Evolutionary conservation across 768 basidiomycete genomes (phyloP).

Genomic region (Pisolithus tinctorius): DNA sequence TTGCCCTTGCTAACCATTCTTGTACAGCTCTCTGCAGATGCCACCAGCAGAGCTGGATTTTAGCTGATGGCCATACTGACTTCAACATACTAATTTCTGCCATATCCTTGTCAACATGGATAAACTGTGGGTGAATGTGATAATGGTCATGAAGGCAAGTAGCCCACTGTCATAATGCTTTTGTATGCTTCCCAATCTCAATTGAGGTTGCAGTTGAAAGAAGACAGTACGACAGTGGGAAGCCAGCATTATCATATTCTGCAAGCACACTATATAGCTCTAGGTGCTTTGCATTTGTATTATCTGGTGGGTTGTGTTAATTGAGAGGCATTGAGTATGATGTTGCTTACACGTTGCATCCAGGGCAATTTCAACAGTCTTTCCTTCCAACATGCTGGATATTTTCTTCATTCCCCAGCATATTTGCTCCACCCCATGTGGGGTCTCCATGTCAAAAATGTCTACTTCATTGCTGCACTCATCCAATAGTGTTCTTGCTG

Average conservation of each 20-base stretch:
- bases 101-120: slow-evolving; percentile 10
- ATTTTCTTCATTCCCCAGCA: slow-evolving; percentile 5
- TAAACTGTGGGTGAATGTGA: slow-evolving; percentile 1
- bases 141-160: slow-evolving; percentile 5
- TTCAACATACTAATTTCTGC: slow-evolving; percentile 8
- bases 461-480: slow-evolving; percentile 5
- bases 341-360: slow-evolving; percentile 12
- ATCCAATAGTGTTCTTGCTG: slow-evolving; percentile 16
- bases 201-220: slow-evolving; percentile 17
- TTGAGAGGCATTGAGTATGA: slow-evolving; percentile 9
- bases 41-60: slow-evolving; percentile 10
- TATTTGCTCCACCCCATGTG: slow-evolving; percentile 14
- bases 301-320: background rate
- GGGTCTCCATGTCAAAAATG: background rate
- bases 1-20: slow-evolving; percentile 2
- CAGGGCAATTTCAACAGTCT: slow-evolving; percentile 9
- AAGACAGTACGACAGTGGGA: slow-evolving; percentile 18
- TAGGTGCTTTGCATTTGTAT: slow-evolving; percentile 6
- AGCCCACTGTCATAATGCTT: slow-evolving; percentile 12
- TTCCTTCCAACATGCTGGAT: background rate
- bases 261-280: slow-evolving; percentile 18
- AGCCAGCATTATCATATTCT: slow-evolving; percentile 18
- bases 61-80: slow-evolving; percentile 1
- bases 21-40: slow-evolving; percentile 4
- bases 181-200: slow-evolving; percentile 10